phyloP scores from a whole-genome alignment of 305 asterid species.

The Fraxinus greggii region DNA sequence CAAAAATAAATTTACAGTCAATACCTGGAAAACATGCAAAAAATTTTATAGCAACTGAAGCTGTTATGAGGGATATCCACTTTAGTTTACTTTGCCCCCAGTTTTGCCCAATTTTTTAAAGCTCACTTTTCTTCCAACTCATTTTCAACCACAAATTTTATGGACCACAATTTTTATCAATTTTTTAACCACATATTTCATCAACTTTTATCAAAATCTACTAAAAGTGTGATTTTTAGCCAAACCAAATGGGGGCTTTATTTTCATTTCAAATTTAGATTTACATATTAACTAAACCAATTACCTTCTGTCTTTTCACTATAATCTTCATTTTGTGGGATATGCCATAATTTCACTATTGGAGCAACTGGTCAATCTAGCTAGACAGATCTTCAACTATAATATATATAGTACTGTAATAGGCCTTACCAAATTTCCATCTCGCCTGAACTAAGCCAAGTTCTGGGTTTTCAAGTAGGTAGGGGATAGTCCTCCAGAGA shows the following conservation, averaged over 20 bases:
- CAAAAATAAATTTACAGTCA: slow-evolving; percentile 25
- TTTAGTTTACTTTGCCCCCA: neutral
- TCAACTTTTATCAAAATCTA: neutral
- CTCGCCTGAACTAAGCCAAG: slow-evolving; percentile 52
- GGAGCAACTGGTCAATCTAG: neutral
- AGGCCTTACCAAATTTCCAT: slow-evolving; percentile 47
- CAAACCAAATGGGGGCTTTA: neutral
- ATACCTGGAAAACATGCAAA: slow-evolving; percentile 10
- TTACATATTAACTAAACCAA: neutral
- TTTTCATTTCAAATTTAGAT: neutral
- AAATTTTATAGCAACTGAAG: neutral
- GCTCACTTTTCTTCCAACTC: neutral
- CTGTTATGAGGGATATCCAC: neutral
- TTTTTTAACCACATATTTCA: neutral
- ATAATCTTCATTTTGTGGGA: neutral
- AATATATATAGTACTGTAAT: neutral
- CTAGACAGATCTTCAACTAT: neutral
- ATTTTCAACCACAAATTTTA: neutral
- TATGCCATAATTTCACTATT: neutral
- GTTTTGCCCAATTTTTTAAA: neutral
- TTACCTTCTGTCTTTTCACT: slow-evolving; percentile 2
- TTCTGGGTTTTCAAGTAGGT: slow-evolving; percentile 43
- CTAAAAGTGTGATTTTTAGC: neutral
- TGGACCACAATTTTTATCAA: neutral
- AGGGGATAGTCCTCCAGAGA: slow-evolving; percentile 47